A percentile compares a stretch with the other conserved stretches of the same genome.
These are phyloP conservation scores for Aspergillus indologenus DNA, from an alignment of 495 filamentous ascomycete genomes.

Conservation along the genomic window DNA sequence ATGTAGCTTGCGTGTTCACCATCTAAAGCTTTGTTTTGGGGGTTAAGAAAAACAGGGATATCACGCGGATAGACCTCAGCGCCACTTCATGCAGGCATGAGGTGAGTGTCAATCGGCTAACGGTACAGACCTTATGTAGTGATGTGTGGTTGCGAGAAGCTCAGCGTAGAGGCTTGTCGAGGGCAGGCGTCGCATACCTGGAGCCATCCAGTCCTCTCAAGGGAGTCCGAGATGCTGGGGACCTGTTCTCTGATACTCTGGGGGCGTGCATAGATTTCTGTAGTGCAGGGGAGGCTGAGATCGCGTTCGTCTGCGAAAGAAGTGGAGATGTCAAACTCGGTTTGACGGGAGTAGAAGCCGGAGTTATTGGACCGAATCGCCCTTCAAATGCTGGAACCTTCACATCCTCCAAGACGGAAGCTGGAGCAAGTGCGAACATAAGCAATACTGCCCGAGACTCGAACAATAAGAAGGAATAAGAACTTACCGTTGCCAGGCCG, in stretches of 20 bases:
- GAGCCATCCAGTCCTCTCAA: slow-evolving; percentile 7
- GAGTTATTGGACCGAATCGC: neutral
- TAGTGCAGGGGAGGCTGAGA: neutral
- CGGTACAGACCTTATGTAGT: no score
- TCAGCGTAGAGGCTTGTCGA: slow-evolving; percentile 1
- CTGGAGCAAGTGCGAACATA: neutral
- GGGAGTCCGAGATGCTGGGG: neutral
- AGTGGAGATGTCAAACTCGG: neutral
- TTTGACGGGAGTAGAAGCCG: neutral
- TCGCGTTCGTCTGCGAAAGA: neutral
- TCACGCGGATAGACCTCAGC: no score
- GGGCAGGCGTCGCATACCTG: neutral
- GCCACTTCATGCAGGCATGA: no score
- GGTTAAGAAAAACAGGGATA: no score
- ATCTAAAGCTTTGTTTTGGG: no score
- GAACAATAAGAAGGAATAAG: neutral
- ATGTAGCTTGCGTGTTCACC: neutral
- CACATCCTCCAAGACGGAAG: neutral
- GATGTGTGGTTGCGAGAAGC: neutral
- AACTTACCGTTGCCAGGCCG: slow-evolving; percentile 5
- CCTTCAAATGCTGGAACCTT: neutral
- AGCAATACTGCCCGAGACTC: neutral
- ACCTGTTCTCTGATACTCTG: neutral
- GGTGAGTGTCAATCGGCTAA: no score
- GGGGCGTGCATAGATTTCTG: slow-evolving; percentile 20